Base-by-base conservation (phyloP, 352 stramenopile genomes). In the Phytophthora pluvialis region DNA sequence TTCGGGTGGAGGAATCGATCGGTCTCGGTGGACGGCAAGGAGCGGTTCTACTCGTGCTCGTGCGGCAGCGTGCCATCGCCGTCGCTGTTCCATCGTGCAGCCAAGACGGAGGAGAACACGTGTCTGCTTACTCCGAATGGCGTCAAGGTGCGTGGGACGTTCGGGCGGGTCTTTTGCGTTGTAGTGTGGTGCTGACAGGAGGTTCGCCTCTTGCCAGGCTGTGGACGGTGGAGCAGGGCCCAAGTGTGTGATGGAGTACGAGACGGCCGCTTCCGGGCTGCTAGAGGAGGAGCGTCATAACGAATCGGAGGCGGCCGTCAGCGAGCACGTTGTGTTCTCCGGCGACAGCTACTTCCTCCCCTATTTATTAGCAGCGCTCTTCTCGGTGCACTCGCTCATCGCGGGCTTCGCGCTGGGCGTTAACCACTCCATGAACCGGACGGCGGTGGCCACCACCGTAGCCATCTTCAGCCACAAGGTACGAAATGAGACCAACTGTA, bases 381-480 rank as follows among this genome's bases (percentile, higher is more conserved):
- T 90, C 61, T 88, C 81, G 3, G 54, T 90, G 46, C 81, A 90
- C 54, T 87, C 79, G 47, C 72, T 88, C 26, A 88, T 90, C 38
- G 81, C 81, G 3, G 81, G 81, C 31, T 88, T 90, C 38, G 80
- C 79, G 25, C 60, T 90, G 11, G 79, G 80, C 32, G 75, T 90
- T 12, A 89, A 87, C 35, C 70, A 70, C 29, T 74, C 72, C 5
- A 77, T 86, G 48, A 71, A 83, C 52, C 75, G 75, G 54, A 87
- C 75, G 1, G 77, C 77, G 0, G 54, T 90, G 1, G 81, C 81
- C 12, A 89, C 80, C 15, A 78, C 80, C 11, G 63, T 90, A 12
- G 81, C 79, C 13, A 90, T 90, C 26, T 80, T 90, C 55, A 89
- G 75, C 47, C 80, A 89, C 66, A 89, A 89, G 70, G 80, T 89